Conservation (phyloP, 2,329 filamentous ascomycete species). For the Fusarium veterinarium region DNA sequence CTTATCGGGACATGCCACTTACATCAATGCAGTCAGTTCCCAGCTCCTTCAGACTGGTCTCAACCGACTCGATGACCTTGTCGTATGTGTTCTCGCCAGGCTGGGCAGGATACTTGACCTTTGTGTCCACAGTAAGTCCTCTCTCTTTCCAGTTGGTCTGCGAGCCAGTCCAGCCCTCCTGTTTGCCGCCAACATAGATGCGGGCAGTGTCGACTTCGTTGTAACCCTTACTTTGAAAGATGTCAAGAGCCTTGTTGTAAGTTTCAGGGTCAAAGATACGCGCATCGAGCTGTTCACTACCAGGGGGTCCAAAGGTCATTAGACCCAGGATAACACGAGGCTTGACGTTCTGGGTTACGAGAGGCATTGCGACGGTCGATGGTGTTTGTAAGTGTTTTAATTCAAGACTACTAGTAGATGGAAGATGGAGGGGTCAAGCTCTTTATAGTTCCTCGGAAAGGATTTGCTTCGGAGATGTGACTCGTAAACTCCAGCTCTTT, state of each 20-base stretch:
- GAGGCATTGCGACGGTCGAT: conserved; percentile 56
- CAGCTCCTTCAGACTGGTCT: conserved; percentile 77
- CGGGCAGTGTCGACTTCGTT: conserved; percentile 88
- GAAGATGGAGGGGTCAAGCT: neutral
- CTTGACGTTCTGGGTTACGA: conserved; percentile 59
- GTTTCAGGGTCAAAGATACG: conserved; percentile 76
- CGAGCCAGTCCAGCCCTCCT: conserved; percentile 82
- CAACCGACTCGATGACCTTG: conserved; percentile 72
- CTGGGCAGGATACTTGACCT: conserved; percentile 71
- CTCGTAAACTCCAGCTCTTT: conserved; percentile 37
- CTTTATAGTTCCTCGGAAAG: conserved; percentile 16
- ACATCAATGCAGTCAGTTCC: conserved; percentile 78
- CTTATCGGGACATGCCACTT: conserved; percentile 42
- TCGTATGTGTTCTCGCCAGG: conserved; percentile 71
- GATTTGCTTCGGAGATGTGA: conserved; percentile 29
- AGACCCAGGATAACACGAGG: conserved; percentile 83
- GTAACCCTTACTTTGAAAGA: conserved; percentile 82
- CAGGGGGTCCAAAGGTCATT: conserved; percentile 84
- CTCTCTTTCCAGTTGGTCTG: conserved; percentile 79
- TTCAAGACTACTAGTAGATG: neutral
- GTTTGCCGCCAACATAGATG: conserved; percentile 75
- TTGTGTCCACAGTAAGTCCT: conserved; percentile 82
- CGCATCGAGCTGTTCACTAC: conserved; percentile 67
- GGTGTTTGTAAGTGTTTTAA: neutral
- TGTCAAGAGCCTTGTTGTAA: conserved; percentile 78